These are phyloP conservation scores for Coriaria nepalensis DNA, from an alignment of 306 rosid genomes.

Conservation along the genomic window DNA sequence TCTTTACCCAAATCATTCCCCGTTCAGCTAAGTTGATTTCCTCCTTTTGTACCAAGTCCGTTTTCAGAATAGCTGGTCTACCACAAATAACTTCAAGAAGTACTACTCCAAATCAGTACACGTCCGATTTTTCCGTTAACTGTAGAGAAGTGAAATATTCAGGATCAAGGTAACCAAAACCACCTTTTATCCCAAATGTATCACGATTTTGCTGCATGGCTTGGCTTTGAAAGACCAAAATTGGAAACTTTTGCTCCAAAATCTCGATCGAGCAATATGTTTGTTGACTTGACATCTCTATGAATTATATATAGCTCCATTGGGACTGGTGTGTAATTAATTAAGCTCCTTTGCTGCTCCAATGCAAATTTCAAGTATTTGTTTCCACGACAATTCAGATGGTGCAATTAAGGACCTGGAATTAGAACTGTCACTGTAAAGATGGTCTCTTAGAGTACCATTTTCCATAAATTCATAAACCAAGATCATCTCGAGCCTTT, in stretches of 20 bases:
- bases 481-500: constrained; percentile 7
- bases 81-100: constrained; percentile 6
- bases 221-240: constrained; percentile 6
- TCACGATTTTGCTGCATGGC: neutral
- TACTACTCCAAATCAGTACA: constrained; percentile 8
- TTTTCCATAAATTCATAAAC: constrained; percentile 18
- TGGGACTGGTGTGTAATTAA: constrained; percentile 5
- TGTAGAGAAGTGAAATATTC: neutral
- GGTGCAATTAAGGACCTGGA: neutral
- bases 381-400: constrained; percentile 7
- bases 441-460: constrained; percentile 10
- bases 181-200: neutral
- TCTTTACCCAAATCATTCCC: neutral
- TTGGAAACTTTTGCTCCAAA: neutral
- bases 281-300: constrained; percentile 12
- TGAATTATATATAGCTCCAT: constrained; percentile 11
- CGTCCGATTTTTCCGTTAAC: neutral
- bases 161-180: neutral
- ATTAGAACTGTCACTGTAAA: neutral
- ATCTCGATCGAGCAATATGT: constrained; percentile 9
- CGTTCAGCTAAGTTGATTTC: neutral
- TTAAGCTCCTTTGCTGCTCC: constrained; percentile 12
- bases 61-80: neutral
- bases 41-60: neutral
- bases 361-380: constrained; percentile 10